Percentiles rank a stretch among this genome's conserved stretches.
These are phyloP conservation scores for Moricandia arvensis DNA, from an alignment of 345 rosid genomes.

Conservation along the genomic window DNA sequence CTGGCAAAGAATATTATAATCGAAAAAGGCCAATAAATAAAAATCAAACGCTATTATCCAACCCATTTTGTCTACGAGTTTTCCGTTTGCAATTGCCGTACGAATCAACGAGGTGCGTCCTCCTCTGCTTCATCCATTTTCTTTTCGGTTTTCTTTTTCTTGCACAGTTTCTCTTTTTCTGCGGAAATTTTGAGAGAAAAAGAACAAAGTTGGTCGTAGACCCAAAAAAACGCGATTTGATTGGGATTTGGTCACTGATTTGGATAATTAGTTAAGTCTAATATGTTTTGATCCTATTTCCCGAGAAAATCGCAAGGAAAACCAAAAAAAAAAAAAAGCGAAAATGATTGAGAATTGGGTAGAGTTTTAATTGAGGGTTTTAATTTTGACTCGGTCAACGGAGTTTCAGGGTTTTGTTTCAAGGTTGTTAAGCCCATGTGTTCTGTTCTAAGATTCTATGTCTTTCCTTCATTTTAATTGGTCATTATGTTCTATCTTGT, in stretches of 20 bases:
- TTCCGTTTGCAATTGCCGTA: conserved; percentile 27
- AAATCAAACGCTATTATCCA: conserved; percentile 15
- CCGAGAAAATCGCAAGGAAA: conserved; percentile 7
- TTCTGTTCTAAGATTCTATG: background rate
- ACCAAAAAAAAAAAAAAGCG: background rate
- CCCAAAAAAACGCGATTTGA: conserved; percentile 2
- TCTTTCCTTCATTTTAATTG: background rate
- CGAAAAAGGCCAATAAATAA: conserved; percentile 8
- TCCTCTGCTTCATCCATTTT: conserved; percentile 12
- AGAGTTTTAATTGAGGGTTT: background rate
- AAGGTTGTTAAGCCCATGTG: background rate
- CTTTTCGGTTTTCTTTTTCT: background rate
- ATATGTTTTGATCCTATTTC: background rate
- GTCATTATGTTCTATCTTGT: background rate
- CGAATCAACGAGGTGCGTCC: conserved; percentile 29
- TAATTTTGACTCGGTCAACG: conserved; percentile 1
- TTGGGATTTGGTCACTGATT: conserved; percentile 6
- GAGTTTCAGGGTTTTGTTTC: conserved; percentile 10
- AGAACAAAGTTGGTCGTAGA: background rate
- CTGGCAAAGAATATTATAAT: conserved; percentile 32
- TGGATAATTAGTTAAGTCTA: background rate
- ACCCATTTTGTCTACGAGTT: background rate
- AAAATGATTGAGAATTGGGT: conserved; percentile 8
- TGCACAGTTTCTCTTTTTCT: background rate
- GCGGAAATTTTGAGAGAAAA: background rate